phyloP scores from a whole-genome alignment of 2,329 filamentous ascomycete species.

The Penicillium sp. region DNA sequence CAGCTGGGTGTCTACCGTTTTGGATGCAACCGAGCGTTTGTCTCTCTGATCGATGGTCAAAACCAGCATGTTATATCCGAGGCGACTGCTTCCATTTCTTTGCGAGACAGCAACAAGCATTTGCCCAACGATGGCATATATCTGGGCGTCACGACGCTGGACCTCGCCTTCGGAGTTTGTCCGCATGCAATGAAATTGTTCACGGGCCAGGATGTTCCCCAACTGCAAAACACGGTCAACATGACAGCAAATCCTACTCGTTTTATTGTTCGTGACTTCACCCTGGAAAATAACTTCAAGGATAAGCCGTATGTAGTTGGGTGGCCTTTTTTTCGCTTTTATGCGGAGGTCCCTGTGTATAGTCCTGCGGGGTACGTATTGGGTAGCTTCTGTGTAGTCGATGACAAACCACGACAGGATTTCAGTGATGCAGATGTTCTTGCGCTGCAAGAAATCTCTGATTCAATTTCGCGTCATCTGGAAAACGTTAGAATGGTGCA shows the following conservation, averaged over 20 bases:
- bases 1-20: constrained; percentile 48
- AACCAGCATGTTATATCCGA: constrained; percentile 52
- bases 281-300: constrained; percentile 31
- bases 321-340: constrained; percentile 43
- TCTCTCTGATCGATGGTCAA: constrained; percentile 51
- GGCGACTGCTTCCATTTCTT: constrained; percentile 42
- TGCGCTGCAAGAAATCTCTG: constrained; percentile 55
- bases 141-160: constrained; percentile 25
- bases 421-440: constrained; percentile 33
- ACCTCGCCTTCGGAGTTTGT: constrained; percentile 16
- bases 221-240: constrained; percentile 19
- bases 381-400: constrained; percentile 57
- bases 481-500: constrained; percentile 53
- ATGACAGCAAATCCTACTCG: constrained; percentile 27
- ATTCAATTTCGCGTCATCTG: constrained; percentile 56
- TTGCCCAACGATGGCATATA: constrained; percentile 28
- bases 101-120: constrained; percentile 29
- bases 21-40: constrained; percentile 41
- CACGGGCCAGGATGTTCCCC: constrained; percentile 17
- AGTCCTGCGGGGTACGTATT: constrained; percentile 53
- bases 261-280: constrained; percentile 37
- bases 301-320: constrained; percentile 30
- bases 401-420: constrained; percentile 49
- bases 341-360: constrained; percentile 58
- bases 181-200: constrained; percentile 6